These are phyloP conservation scores for Saturnispora sekii DNA, from an alignment of 805 yeast genomes.

Conservation along the genomic window DNA sequence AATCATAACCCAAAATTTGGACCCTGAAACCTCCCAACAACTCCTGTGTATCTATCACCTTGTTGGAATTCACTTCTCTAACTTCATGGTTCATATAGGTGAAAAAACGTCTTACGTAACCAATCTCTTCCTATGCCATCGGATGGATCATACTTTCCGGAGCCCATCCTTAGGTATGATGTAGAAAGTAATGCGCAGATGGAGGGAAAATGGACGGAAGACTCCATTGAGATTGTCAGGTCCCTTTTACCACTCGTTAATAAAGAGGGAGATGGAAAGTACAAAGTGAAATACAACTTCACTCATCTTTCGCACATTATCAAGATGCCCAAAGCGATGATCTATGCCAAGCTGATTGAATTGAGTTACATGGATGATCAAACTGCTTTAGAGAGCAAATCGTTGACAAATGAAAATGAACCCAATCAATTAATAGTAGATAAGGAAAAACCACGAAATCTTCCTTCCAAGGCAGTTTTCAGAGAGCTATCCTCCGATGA, in stretches of 20 bases:
- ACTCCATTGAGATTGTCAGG: constrained; percentile 9
- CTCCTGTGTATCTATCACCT: neutral
- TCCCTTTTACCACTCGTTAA: constrained; percentile 12
- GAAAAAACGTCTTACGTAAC: too few relatives aligned
- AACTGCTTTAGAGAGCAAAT: neutral
- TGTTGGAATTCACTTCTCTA: too few relatives aligned
- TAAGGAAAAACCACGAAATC: neutral
- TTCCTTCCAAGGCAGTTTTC: neutral
- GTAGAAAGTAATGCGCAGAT: neutral
- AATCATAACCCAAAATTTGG: constrained; percentile 56
- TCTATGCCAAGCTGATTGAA: constrained; percentile 20
- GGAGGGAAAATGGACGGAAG: constrained; percentile 14
- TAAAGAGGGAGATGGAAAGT: constrained; percentile 12
- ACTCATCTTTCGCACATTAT: constrained; percentile 13
- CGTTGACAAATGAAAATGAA: neutral
- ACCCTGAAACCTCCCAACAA: constrained; percentile 27
- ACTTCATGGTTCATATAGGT: too few relatives aligned
- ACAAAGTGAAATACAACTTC: constrained; percentile 16
- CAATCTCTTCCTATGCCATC: neutral
- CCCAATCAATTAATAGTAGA: neutral
- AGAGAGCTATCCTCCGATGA: neutral
- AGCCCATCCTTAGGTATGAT: neutral
- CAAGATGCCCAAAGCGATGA: constrained; percentile 9
- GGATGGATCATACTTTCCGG: neutral
- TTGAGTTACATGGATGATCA: constrained; percentile 11